These are phyloP conservation scores for Jackrogersella minutella DNA, from an alignment of 495 filamentous ascomycete species.

Conservation along the genomic window DNA sequence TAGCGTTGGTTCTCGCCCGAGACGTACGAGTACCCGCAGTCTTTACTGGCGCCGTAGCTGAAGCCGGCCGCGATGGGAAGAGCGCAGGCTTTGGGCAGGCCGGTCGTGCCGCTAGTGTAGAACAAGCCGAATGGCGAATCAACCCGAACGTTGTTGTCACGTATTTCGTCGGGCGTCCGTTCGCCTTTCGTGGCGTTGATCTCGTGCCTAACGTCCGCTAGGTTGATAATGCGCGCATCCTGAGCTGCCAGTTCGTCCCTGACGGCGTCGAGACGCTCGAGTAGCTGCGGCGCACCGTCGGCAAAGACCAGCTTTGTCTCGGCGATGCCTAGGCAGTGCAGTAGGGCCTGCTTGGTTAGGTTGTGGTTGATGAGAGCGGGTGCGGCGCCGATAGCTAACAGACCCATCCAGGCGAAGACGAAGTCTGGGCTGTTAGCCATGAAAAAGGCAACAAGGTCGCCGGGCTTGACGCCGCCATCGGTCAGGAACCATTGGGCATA, in stretches of 20 bases:
- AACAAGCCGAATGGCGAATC: conserved; percentile 67
- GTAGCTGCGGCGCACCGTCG: conserved; percentile 66
- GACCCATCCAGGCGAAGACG: conserved; percentile 67
- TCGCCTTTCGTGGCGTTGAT: conserved; percentile 58
- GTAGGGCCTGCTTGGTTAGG: conserved; percentile 67
- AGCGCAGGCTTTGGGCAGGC: conserved; percentile 67
- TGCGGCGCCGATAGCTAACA: conserved; percentile 70
- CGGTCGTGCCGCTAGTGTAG: conserved; percentile 77
- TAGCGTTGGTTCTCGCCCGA: conserved; percentile 60
- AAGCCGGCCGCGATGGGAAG: conserved; percentile 58
- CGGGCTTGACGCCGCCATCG: conserved; percentile 63
- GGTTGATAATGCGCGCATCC: conserved; percentile 61
- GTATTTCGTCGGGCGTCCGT: conserved; percentile 59
- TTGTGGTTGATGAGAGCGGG: conserved; percentile 82
- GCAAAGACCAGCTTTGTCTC: conserved; percentile 68
- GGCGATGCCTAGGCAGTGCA: conserved; percentile 73
- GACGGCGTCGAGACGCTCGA: conserved; percentile 63
- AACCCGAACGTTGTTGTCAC: conserved; percentile 54
- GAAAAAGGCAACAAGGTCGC: conserved; percentile 75
- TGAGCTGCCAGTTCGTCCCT: conserved; percentile 55
- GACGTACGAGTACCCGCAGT: conserved; percentile 41
- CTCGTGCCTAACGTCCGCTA: conserved; percentile 57
- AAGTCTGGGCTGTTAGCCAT: conserved; percentile 75
- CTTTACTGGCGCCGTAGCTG: conserved; percentile 38
- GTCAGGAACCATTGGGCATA: conserved; percentile 71